A percentile compares a stretch with the other conserved stretches of the same genome.
Evolutionary conservation across 768 basidiomycete species (phyloP).

Genomic region (Russula griseocarnosa): DNA sequence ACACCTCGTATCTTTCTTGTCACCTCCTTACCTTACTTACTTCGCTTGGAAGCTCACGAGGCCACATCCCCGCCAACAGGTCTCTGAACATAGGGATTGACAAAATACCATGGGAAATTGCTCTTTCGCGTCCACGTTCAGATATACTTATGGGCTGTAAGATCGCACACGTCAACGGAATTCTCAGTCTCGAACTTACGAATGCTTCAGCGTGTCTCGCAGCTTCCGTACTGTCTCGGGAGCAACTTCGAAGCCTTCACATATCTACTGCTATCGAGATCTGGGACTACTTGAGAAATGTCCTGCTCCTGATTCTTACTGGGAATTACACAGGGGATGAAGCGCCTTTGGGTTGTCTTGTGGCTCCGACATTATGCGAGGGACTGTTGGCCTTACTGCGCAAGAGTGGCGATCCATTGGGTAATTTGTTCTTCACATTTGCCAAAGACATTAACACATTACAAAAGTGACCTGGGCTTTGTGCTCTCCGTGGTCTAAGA

Average conservation of each 20-base stretch:
- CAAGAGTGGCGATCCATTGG: constrained; percentile 8
- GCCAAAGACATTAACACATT: neutral
- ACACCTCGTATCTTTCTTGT: constrained; percentile 10
- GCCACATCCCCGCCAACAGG: neutral
- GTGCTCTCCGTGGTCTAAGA: constrained; percentile 51
- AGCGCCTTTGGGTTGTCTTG: constrained; percentile 48
- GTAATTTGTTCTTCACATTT: constrained; percentile 15
- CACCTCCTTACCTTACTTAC: constrained; percentile 10
- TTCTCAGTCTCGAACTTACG: constrained; percentile 3
- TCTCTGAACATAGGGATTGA: neutral
- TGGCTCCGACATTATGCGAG: constrained; percentile 47
- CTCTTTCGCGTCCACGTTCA: constrained; percentile 26
- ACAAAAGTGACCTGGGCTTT: constrained; percentile 26
- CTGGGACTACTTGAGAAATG: constrained; percentile 52
- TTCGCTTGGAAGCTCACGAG: neutral
- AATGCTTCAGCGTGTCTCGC: constrained; percentile 21
- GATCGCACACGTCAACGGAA: constrained; percentile 24
- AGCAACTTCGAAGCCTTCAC: constrained; percentile 31
- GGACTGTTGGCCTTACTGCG: constrained; percentile 43
- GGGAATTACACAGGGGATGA: constrained; percentile 45
- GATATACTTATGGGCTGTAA: constrained; percentile 44
- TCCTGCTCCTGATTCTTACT: constrained; percentile 46
- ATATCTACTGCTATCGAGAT: constrained; percentile 46
- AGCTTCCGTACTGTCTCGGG: constrained; percentile 37
- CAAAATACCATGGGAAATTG: constrained; percentile 12